These are phyloP conservation scores for Hygrophila difformis DNA, from an alignment of 257 asterid genomes.

Conservation along the genomic window DNA sequence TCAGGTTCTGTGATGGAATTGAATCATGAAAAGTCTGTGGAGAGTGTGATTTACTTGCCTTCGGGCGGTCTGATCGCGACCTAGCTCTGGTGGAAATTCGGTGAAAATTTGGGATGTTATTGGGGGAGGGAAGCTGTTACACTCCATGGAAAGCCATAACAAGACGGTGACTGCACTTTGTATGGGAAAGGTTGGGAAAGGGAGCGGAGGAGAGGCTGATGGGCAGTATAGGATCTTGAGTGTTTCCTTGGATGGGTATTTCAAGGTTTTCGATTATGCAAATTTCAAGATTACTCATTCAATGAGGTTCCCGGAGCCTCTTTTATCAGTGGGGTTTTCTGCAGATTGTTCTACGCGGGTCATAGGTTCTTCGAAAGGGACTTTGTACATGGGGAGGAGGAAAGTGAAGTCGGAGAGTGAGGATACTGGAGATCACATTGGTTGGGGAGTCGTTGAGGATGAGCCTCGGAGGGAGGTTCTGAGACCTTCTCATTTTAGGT, in stretches of 20 bases:
- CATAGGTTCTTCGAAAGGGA: constrained; percentile 73
- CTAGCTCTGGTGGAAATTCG: constrained; percentile 69
- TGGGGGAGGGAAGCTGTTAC: constrained; percentile 82
- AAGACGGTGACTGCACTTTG: constrained; percentile 82
- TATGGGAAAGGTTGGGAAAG: constrained; percentile 54
- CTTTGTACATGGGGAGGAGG: constrained; percentile 58
- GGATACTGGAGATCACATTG: constrained; percentile 22
- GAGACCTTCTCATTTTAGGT: constrained; percentile 77
- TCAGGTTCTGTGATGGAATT: constrained; percentile 55
- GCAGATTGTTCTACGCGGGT: constrained; percentile 71
- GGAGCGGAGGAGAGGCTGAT: constrained; percentile 34
- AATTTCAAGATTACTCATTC: constrained; percentile 76
- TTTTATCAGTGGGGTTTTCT: constrained; percentile 67
- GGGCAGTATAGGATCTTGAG: constrained; percentile 64
- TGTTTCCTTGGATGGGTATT: constrained; percentile 79
- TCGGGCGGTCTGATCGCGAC: constrained; percentile 79
- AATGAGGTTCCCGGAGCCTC: constrained; percentile 73
- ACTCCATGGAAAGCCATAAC: constrained; percentile 87
- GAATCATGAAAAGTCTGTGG: constrained; percentile 81
- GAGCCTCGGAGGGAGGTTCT: constrained; percentile 39
- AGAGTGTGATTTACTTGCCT: constrained; percentile 79
- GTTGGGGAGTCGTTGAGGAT: constrained; percentile 33
- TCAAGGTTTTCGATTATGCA: constrained; percentile 82
- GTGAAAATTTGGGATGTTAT: constrained; percentile 93
- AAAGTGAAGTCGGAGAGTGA: constrained; percentile 31